Conservation (phyloP, 169 alveolate species). For the Plasmodium gonderi region DNA sequence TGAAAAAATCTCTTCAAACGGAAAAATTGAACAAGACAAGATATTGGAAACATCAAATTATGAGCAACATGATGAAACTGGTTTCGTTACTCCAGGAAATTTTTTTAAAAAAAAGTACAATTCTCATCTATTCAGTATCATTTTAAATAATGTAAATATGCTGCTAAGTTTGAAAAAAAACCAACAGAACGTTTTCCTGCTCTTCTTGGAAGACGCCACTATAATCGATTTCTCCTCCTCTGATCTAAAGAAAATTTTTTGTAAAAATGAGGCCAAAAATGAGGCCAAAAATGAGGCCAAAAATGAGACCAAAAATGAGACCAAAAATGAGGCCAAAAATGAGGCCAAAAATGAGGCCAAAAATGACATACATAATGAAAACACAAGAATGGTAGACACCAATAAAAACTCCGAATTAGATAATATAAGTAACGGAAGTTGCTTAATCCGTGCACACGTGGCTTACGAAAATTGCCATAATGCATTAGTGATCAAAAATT, state of each 20-base stretch:
- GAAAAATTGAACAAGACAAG: background rate
- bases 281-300: background rate
- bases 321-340: background rate
- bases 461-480: background rate
- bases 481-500: background rate
- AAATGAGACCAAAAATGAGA: background rate
- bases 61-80: background rate
- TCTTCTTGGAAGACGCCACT: background rate
- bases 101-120: slow-evolving; percentile 22
- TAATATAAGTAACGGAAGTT: background rate
- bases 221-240: slow-evolving; percentile 5
- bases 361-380: background rate
- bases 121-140: slow-evolving; percentile 32
- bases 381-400: background rate
- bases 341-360: background rate
- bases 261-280: background rate
- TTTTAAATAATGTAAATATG: background rate
- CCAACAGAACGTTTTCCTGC: background rate
- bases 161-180: background rate
- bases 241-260: slow-evolving; percentile 12
- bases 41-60: background rate
- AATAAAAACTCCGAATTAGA: background rate
- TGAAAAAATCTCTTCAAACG: too few species aligned
- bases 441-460: background rate
- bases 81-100: background rate